Base-by-base conservation (phyloP, 2,329 filamentous ascomycete genomes). In the Alternaria infectoria region DNA sequence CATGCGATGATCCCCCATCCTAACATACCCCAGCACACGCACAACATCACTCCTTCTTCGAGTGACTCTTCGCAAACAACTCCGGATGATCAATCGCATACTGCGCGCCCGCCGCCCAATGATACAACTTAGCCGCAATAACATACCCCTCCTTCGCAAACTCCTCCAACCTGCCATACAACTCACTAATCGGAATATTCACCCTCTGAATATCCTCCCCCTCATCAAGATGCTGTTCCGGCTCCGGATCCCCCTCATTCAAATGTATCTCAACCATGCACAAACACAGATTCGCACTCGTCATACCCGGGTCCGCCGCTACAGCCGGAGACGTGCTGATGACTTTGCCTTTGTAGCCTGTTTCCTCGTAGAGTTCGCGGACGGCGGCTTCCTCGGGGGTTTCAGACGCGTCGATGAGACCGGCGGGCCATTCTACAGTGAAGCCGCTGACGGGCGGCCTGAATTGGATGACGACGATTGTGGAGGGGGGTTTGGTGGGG, bases 301-400 rank as follows among this genome's bases (percentile, higher is more conserved):
- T 72, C 73, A 75, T 75, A 0, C 73, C 73, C 13, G 73, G 73
- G 23, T 75, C 73, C 36, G 73, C 73, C 5, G 71, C 65, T 7
- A 74, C 71, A 1, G 69, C 57, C 0, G 71, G 71, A 5, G 59
- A 64, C 5, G 66, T 65, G 11, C 57, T 64, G 5, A 74, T 49
- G 0, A 79, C 70, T 11, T 63, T 70, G 26, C 86, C 89, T 57
- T 87, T 81, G 73, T 89, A 89, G 9, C 87, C 87, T 0, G 87
- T 89, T 76, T 89, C 87, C 76, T 89, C 87, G 69, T 83, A 87
- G 54, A 89, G 77, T 74, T 89, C 87, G 21, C 87, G 80, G 2
- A 89, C 80, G 1, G 87, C 87, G 57, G 85, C 86, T 62, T 85
- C 79, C 72, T 86, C 83, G 2, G 87, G 82, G 6, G 83, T 84